Evolutionary conservation across 2,329 filamentous ascomycete species (phyloP).

Genomic region (Xylariaceae sp.): DNA sequence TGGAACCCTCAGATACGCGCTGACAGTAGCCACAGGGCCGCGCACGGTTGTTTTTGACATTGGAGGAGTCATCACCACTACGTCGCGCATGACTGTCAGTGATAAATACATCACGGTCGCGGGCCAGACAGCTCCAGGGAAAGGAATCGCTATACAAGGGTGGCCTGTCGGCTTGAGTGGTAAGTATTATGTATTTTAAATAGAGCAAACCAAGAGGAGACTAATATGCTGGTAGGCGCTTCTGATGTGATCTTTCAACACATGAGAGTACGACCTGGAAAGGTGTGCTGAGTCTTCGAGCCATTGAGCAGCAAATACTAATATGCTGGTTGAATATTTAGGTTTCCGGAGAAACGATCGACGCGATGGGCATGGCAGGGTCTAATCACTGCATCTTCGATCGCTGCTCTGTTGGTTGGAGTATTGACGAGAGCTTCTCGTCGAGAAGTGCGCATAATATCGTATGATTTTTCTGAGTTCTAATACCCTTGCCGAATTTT

Average conservation of each 20-base stretch:
- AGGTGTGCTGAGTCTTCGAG: not conserved
- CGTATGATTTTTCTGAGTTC: too few species aligned
- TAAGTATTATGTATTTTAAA: slow-evolving; percentile 31
- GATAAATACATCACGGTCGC: slow-evolving; percentile 52
- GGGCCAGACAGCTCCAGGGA: slow-evolving; percentile 56
- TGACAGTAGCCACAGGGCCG: slow-evolving; percentile 47
- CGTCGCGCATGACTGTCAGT: slow-evolving; percentile 50
- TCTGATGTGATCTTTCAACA: too few species aligned
- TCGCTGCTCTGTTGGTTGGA: slow-evolving; percentile 44
- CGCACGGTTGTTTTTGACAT: slow-evolving; percentile 55
- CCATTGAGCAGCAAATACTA: too few species aligned
- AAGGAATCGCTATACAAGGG: slow-evolving; percentile 44
- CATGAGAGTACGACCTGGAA: not conserved
- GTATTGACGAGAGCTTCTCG: slow-evolving; percentile 44
- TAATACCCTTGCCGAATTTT: too few species aligned
- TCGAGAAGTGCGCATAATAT: slow-evolving; percentile 44
- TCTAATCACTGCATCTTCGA: slow-evolving; percentile 45
- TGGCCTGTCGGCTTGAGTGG: slow-evolving; percentile 41
- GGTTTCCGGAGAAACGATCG: slow-evolving; percentile 40
- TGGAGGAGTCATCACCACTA: slow-evolving; percentile 54
- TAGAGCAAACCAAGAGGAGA: too few species aligned
- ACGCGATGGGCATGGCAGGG: slow-evolving; percentile 45
- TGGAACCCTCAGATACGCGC: slow-evolving; percentile 45
- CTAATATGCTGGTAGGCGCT: too few species aligned
- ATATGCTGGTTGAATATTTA: not conserved